Evolutionary conservation across 306 rosid genomes (phyloP), one percentile per base, ranked within the genome.

Genomic region (Prunus dulcis): DNA sequence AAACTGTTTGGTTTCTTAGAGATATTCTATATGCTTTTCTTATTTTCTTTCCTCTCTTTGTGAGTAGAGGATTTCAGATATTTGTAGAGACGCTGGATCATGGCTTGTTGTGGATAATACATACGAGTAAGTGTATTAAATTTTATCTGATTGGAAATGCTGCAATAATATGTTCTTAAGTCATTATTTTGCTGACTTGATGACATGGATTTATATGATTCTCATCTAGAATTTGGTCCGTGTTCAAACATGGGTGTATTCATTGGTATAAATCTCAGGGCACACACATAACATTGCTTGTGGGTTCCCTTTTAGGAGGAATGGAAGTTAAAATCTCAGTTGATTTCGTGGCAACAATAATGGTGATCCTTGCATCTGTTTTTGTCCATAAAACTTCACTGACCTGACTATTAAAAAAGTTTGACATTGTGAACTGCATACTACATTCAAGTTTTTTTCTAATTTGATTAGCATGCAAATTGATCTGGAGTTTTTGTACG

Each of bases 31-130:
- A 45, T 53, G 20, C 76, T 30, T 14, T 76, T 71, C 76, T 63
- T 28, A 47, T 69, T 58, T 74, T 63, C 73, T 77, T 73, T 68
- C 73, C 76, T 83, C 53, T 60, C 58, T 17, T 45, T 79, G 20
- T 73, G 73, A 47, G 53, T 90, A 94, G 98, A 90, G 97, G 88
- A 91, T 94, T 72, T 85, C 97, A 45, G 84, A 91, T 81, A 71
- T 91, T 71, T 94, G 98, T 82, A 64, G 79, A 79, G 73, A 86
- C 10, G 93, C 95, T 69, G 98, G 98, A 49, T 85, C 89, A 63
- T 93, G 98, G 98, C 96, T 93, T 56, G 82, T 93, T 64, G 96
- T 91, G 76, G 98, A 93, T 81, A 93, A 93, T 72, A 93, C 98
- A 73, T 93, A 91, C 23, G 98, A 93, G 98, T 93, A 91, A 82